Evolutionary conservation across 1,139 yeast species (phyloP).

Genomic region (Candida freyschussii): DNA sequence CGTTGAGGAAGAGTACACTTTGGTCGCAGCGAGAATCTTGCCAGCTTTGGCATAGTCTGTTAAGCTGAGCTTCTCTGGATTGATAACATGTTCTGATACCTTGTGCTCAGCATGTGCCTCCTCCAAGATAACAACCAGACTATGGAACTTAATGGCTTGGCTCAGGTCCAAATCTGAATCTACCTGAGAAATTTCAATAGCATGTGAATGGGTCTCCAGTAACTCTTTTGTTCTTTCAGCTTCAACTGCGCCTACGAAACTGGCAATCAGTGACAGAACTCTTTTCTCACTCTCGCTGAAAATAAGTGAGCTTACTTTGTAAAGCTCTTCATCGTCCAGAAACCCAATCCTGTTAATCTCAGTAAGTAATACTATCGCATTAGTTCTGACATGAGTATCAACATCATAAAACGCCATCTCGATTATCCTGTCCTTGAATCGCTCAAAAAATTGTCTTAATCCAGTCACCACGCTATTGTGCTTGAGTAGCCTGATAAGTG

Average conservation of each 20-base stretch:
- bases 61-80: constrained; percentile 1
- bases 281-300: constrained; percentile 35
- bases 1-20: constrained; percentile 30
- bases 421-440: constrained; percentile 60
- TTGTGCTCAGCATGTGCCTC: constrained; percentile 16
- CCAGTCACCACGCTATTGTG: constrained; percentile 39
- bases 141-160: constrained; percentile 36
- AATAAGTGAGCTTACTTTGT: constrained; percentile 38
- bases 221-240: constrained; percentile 32
- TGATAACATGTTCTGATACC: background rate
- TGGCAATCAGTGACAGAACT: constrained; percentile 37
- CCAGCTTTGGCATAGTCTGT: constrained; percentile 20
- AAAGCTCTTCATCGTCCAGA: constrained; percentile 51
- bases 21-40: constrained; percentile 26
- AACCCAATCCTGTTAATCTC: constrained; percentile 59
- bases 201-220: constrained; percentile 34
- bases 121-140: constrained; percentile 33
- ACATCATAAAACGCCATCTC: constrained; percentile 55
- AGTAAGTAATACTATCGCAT: constrained; percentile 48
- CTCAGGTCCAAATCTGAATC: constrained; percentile 30
- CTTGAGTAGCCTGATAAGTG: constrained; percentile 45
- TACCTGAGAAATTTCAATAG: constrained; percentile 26
- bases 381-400: constrained; percentile 48
- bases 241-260: constrained; percentile 38
- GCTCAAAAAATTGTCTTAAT: constrained; percentile 65